A percentile compares a stretch with the other conserved stretches of the same genome.
These are phyloP conservation scores for Phialophora macrospora DNA, from an alignment of 2,329 filamentous ascomycete species.

Conservation along the genomic window DNA sequence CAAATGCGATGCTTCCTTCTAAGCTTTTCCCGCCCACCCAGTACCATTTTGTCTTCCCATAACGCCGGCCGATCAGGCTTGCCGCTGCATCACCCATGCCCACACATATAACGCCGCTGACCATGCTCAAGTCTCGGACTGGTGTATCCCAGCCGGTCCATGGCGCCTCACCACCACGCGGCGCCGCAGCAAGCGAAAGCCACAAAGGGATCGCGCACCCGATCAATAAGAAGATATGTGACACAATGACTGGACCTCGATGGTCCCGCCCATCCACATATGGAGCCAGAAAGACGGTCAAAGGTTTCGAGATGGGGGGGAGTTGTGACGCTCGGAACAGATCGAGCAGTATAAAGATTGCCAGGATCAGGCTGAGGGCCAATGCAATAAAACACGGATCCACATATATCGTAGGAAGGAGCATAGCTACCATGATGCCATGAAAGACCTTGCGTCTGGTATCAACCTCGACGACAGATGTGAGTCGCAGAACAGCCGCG, in stretches of 20 bases:
- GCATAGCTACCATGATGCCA: conserved; percentile 97
- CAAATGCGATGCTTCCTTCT: conserved; percentile 83
- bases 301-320: conserved; percentile 82
- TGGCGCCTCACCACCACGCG: conserved; percentile 60
- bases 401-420: conserved; percentile 82
- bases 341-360: conserved; percentile 86
- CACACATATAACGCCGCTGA: conserved; percentile 90
- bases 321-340: conserved; percentile 88
- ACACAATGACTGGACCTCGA: conserved; percentile 90
- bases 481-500: conserved; percentile 73
- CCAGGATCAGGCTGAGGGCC: conserved; percentile 77
- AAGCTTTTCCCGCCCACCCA: conserved; percentile 97
- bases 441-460: conserved; percentile 97
- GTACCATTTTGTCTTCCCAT: conserved; percentile 86
- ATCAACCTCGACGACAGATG: conserved; percentile 83
- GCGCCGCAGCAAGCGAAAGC: conserved; percentile 76
- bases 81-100: conserved; percentile 94
- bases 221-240: conserved; percentile 92
- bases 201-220: conserved; percentile 94
- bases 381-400: conserved; percentile 84
- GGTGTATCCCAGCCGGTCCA: conserved; percentile 76
- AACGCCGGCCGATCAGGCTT: conserved; percentile 84
- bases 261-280: conserved; percentile 95
- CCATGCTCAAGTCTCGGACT: conserved; percentile 80
- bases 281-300: conserved; percentile 85